Evolutionary conservation across 768 basidiomycete species (phyloP), one percentile per base, ranked within the genome.

Genomic region (Mycena polygramma): DNA sequence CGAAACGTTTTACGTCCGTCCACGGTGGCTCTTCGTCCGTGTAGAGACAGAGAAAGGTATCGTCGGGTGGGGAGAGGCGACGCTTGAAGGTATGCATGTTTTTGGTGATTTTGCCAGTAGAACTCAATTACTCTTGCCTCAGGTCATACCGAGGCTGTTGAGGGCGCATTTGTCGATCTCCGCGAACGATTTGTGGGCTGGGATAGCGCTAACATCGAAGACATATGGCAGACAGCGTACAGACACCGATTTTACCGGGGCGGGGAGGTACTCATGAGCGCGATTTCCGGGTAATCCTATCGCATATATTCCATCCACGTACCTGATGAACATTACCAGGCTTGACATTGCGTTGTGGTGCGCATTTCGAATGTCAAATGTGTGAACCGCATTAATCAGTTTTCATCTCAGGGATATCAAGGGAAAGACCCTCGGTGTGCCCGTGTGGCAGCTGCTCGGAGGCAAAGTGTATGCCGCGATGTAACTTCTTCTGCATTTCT

Each of bases 31-130:
- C 6, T 92, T 93, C 73, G 89, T 92, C 35, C 86, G 91, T 10
- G 85, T 92, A n/a, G 88, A 89, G 72, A 92, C 90, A 0, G 82
- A 83, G 7, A 85, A 88, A 51, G 90, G 89, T 0, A 77, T 89
- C 30, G 85, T 92, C 36, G 92, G 92, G 39, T 93, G 92, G 91
- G 92, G 92, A 14, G 92, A 93, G 77, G 89, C 84, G 35, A 92
- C 91, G 0, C 85, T 94, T 2, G 93, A 92, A 77, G 72, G 72
- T 67, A 36, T 13, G 22, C 20, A 20, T 36, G 7, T 24, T n/a
- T 36, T 35, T 49, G 17, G 15, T 55, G 37, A 24, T 24, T 3
- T 30, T 51, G 5, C 1, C 24, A 17, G 2, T 7, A 20, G 14
- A 17, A 46, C n/a, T 3, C 19, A 9, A 8, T 24, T 41, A 4